Conservation (phyloP, 225 moss, liverwort and hornwort genomes). For the Ulota crispa region DNA sequence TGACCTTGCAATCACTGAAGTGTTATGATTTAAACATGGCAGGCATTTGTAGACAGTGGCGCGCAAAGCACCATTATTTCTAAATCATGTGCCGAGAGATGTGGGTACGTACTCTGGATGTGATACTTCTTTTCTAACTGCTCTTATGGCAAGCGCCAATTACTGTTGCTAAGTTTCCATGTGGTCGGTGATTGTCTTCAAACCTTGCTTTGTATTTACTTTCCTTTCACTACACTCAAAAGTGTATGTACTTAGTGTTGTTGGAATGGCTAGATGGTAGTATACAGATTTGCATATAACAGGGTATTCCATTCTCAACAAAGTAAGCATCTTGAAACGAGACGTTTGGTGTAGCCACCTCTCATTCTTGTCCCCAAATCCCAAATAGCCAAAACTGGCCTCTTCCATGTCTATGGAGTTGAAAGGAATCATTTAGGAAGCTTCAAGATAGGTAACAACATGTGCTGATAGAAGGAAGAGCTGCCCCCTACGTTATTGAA, state of each 20-base stretch:
- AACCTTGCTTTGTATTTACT: not conserved
- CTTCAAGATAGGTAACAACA: not conserved
- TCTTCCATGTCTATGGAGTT: not conserved
- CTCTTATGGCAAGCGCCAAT: not conserved
- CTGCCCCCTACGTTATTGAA: not conserved
- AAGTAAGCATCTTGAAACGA: not conserved
- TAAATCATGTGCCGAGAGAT: slow-evolving; percentile 88
- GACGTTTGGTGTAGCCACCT: not conserved
- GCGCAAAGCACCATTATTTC: slow-evolving; percentile 98
- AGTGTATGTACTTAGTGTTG: not conserved
- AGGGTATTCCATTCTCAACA: not conserved
- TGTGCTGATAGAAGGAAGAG: not conserved
- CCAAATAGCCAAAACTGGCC: not conserved
- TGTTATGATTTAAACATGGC: slow-evolving; percentile 17
- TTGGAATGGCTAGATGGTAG: not conserved
- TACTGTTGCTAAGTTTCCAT: not conserved
- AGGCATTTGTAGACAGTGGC: slow-evolving; percentile 99
- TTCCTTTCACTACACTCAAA: not conserved
- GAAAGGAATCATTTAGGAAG: not conserved
- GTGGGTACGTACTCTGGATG: slow-evolving; percentile 60
- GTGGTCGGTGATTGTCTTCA: not conserved
- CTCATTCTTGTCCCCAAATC: not conserved
- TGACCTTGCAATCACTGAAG: not conserved
- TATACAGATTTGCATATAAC: not conserved
- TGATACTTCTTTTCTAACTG: not conserved